phyloP scores from a whole-genome alignment of 148 eudicot genomes.

The Fallopia convolvulus region DNA sequence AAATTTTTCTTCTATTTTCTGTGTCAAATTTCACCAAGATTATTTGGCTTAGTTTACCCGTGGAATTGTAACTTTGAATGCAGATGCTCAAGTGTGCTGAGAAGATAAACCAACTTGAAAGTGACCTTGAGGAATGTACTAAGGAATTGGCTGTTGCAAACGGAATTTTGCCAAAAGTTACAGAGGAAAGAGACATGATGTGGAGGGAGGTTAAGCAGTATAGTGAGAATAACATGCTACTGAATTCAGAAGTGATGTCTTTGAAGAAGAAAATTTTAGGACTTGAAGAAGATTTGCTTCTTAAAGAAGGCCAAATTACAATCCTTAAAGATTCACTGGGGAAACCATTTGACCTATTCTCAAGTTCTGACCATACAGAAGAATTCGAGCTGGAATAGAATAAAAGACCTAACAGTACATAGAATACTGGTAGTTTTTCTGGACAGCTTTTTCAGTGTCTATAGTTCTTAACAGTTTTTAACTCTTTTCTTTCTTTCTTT shows the following conservation, averaged over 20 bases:
- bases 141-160: slow-evolving; percentile 41
- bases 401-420: background rate
- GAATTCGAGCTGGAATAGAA: slow-evolving; percentile 3
- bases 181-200: slow-evolving; percentile 74
- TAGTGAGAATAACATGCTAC: slow-evolving; percentile 70
- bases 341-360: slow-evolving; percentile 73
- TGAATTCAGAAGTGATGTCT: slow-evolving; percentile 52
- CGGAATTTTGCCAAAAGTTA: slow-evolving; percentile 64
- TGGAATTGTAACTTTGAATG: background rate
- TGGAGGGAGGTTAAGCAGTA: slow-evolving; percentile 78
- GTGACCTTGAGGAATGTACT: slow-evolving; percentile 50
- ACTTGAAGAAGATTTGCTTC: slow-evolving; percentile 75
- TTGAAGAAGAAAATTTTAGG: slow-evolving; percentile 72
- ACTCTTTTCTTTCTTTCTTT: too few relatives aligned
- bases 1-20: background rate
- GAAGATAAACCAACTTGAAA: slow-evolving; percentile 43
- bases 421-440: background rate
- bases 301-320: slow-evolving; percentile 87
- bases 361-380: slow-evolving; percentile 32
- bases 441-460: slow-evolving; percentile 8
- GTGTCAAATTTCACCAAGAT: background rate
- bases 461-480: background rate
- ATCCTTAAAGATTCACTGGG: slow-evolving; percentile 61
- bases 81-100: slow-evolving; percentile 81
- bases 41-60: background rate